Evolutionary conservation across 2,329 filamentous ascomycete genomes (phyloP), one percentile per base, ranked within the genome.

Genomic region (Beauveria asiatica): DNA sequence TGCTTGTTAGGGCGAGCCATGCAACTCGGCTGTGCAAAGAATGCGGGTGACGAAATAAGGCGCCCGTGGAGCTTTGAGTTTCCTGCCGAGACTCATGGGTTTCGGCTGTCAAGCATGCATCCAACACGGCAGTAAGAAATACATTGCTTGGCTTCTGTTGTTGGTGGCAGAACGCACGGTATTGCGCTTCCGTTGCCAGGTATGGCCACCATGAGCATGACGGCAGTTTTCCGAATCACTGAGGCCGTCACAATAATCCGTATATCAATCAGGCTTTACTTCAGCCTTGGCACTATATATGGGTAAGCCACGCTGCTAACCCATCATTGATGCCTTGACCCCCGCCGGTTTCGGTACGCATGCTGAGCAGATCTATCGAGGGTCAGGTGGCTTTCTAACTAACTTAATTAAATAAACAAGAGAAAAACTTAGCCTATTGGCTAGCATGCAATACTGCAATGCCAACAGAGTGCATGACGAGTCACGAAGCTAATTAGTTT

Each of bases 21-120:
- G 53, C 42, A 46, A 37, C 42, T 39, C 30, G 44, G 44, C 54
- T 48, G 54, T 48, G 44, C 42, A 57, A 57, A 56, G 54, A 48
- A 57, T 57, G 55, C 55, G 45, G 45, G 55, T 57, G 54, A 49
- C 45, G 25, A 42, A 25, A 57, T 42, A 41, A 57, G 33, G 54
- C 42, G 44, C 44, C 27, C 45, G 11, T 25, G 54, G 54, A 11
- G 44, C 44, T 48, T 48, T 41, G 19, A 48, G 41, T 45, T 55
- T 55, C 45, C 5, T 13, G 19, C 30, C 39, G 16, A n/a, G 19
- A 9, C 21, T 44, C 16, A 11, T 30, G n/a, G 7, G 16, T 30
- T 44, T 52, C 37, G 21, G 33, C 51, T 44, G 23, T 37, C 11
- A 8, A 37, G 51, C 39, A 19, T 19, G 51, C 37, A 27, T 44